Base-by-base conservation (phyloP, 2,329 filamentous ascomycete species). In the Emergomyces pasteurianus region DNA sequence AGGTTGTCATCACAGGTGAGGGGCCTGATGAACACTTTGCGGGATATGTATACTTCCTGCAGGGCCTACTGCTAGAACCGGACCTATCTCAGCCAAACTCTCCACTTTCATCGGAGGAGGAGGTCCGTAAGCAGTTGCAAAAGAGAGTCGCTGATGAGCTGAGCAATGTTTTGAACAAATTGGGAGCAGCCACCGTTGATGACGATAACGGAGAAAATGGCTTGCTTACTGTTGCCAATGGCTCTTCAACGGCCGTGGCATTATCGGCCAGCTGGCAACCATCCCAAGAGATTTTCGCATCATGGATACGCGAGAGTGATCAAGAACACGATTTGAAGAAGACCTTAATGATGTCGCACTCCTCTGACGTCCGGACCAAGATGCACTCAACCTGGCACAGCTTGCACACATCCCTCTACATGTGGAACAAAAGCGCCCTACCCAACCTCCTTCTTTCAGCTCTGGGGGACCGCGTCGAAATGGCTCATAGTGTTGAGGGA, bases 21-120 rank as follows among this genome's bases (percentile, higher is more conserved):
- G 80, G 80, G 4, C 70, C 79, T 9, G 81, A 83, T 63, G 81
- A 83, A 70, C 74, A 78, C 58, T 83, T 84, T 66, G 77, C 72
- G 1, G 82, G 82, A 36, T 84, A 84, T 63, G 69, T 73, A 0
- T 70, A 74, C 54, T 79, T 79, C 60, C 65, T 75, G 0, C 69
- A 74, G 0, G 80, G 83, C 58, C 77, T 75, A 58, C 72, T 84
- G 1, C 73, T 75, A 12, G 81, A 83, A 64, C 65, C 75, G 1
- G 82, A 84, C 64, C 58, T 56, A 8, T 63, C 74, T n/a, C 71
- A 69, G 68, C 67, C 70, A 0, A 64, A 71, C 0, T 67, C 68
- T n/a, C 52, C 63, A 0, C 65, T 74, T 4, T 54, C 67, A 12
- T 28, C 34, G 16, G 34, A 18, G 2, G 34, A 18, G 2, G 43